Percentiles rank a stretch among this genome's conserved stretches.
Evolutionary conservation across 768 basidiomycete genomes (phyloP).

Genomic region (Arthromyces matolae): DNA sequence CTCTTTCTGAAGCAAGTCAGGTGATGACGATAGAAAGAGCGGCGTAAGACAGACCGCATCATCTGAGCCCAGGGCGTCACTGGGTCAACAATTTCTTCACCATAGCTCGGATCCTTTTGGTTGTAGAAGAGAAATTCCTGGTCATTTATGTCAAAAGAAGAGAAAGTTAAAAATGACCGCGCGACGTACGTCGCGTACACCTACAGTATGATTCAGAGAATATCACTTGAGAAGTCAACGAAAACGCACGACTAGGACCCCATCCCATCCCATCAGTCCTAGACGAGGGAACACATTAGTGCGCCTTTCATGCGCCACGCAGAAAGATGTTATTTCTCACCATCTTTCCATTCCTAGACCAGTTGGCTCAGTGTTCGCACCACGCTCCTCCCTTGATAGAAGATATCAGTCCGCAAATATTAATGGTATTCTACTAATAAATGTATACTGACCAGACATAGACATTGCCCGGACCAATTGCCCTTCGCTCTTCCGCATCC

Average conservation of each 20-base stretch:
- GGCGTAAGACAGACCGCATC: conserved; percentile 48
- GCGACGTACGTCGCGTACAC: conserved; percentile 49
- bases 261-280: conserved; percentile 72
- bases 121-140: conserved; percentile 84
- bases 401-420: not conserved
- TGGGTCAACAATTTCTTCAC: conserved; percentile 51
- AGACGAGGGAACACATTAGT: conserved; percentile 8
- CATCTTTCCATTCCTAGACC: conserved; percentile 87
- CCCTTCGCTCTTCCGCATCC: conserved; percentile 76
- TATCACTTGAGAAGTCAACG: conserved; percentile 18
- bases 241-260: conserved; percentile 75
- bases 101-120: conserved; percentile 69
- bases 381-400: conserved; percentile 72
- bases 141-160: conserved; percentile 13
- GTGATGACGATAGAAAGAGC: not conserved
- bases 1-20: conserved; percentile 12
- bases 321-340: conserved; percentile 28
- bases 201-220: conserved; percentile 23
- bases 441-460: conserved; percentile 59
- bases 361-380: conserved; percentile 75
- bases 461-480: conserved; percentile 72
- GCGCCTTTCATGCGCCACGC: conserved; percentile 6
- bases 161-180: conserved; percentile 13
- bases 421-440: not conserved
- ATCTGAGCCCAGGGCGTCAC: conserved; percentile 74